Evolutionary conservation across 257 asterid species (phyloP), one percentile per base, ranked within the genome.

Genomic region (Nicotiana obtusifolia): DNA sequence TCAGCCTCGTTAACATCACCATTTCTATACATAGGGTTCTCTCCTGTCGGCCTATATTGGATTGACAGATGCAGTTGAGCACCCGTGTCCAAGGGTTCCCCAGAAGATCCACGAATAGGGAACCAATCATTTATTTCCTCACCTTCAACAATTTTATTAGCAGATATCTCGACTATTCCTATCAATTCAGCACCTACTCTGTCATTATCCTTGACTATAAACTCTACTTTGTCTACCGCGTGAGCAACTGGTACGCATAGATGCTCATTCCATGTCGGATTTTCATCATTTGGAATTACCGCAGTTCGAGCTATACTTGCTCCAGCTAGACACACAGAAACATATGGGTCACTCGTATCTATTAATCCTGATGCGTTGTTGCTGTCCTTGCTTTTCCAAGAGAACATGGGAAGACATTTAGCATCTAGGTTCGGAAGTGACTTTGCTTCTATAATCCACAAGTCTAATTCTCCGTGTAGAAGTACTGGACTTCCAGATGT

Each of bases 271-370:
- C 99, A 94, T 10, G 87, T 81, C 0, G 99, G 99, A 41, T 91
- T 89, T 87, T 95, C 97, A 5, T 94, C 89, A 41, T 95, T 95
- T 71, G 92, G 69, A 7, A 95, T 94, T 62, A 95, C 87, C 0
- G 94, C 88, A 24, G 98, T 94, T 4, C 98, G 97, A 1, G 97
- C 97, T 37, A 94, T 95, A 41, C 91, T 87, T 11, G 97, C 99
- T 2, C 97, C 97, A 20, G 97, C 87, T 56, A 95, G 90, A 78
- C 93, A 87, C 6, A 94, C 94, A 80, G 91, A 92, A 64, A 95
- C 97, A 76, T 95, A 95, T 0, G 98, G 99, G 65, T 95, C 98
- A 86, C 98, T 94, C 66, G 99, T 95, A 82, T 94, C 93, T 83
- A 93, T 89, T 59, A 47, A 88, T 91, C 47, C 59, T 76, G 81